Evolutionary conservation across 73 alveolate species (phyloP).

Genomic region (Paramecium sexaurelia): DNA sequence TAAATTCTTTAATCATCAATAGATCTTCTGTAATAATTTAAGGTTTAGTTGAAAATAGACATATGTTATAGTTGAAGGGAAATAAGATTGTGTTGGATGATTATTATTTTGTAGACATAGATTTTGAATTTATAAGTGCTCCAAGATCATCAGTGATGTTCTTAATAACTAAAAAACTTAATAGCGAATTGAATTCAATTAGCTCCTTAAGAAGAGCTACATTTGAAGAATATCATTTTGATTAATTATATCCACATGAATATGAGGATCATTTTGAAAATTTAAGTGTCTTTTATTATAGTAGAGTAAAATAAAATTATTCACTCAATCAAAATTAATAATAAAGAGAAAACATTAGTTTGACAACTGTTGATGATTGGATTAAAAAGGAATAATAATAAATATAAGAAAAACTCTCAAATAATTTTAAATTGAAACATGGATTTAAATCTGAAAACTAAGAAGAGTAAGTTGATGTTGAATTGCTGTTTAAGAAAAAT

Average conservation of each 20-base stretch:
- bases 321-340: background rate
- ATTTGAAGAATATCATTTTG: background rate
- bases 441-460: background rate
- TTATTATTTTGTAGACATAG: conserved; percentile 36
- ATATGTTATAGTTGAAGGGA: background rate
- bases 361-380: background rate
- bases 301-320: background rate
- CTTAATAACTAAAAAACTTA: background rate
- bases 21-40: background rate
- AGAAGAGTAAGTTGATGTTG: background rate
- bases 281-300: background rate
- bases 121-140: conserved; percentile 38
- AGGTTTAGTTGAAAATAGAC: conserved; percentile 26
- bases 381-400: background rate
- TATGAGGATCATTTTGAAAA: conserved; percentile 1
- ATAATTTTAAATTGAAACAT: background rate
- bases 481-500: background rate
- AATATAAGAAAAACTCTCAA: background rate
- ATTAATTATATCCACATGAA: background rate
- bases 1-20: background rate
- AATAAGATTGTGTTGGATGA: background rate
- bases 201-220: background rate
- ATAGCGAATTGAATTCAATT: background rate
- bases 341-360: background rate
- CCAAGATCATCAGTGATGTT: background rate